Evolutionary conservation across 192 early-diverging fungal genomes (phyloP).

Genomic region (Linnemannia elongata): DNA sequence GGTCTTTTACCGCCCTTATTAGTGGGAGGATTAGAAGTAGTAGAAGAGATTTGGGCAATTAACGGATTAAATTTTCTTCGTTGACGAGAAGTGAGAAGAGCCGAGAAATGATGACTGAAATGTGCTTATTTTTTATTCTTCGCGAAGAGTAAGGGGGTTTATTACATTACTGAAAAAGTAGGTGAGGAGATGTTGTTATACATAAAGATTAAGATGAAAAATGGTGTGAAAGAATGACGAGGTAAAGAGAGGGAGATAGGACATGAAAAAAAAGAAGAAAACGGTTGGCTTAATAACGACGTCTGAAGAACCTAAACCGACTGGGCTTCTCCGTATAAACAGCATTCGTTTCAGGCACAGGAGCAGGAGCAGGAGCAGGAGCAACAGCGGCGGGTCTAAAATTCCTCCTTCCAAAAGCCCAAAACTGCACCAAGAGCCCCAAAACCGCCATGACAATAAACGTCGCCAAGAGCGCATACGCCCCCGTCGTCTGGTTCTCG

Average conservation of each 20-base stretch:
- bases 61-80: neutral
- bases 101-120: neutral
- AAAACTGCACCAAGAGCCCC: conserved; percentile 25
- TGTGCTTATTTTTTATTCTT: neutral
- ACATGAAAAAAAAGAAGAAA: neutral
- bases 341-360: neutral
- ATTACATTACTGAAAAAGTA: neutral
- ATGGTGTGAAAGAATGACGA: neutral
- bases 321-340: conserved; percentile 25
- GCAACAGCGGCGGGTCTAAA: conserved; percentile 6
- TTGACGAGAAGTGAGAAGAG: neutral
- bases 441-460: conserved; percentile 16
- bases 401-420: neutral
- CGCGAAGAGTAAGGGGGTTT: neutral
- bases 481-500: conserved; percentile 16
- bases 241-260: neutral
- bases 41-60: neutral
- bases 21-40: neutral
- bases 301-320: conserved; percentile 12
- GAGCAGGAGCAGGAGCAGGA: neutral
- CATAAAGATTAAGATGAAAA: neutral
- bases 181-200: neutral
- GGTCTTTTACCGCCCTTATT: conserved; percentile 38
- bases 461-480: conserved; percentile 15
- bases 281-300: conserved; percentile 6